Conservation (phyloP, 371 early-diverging fungal genomes). For the Syncephalis fuscata region DNA sequence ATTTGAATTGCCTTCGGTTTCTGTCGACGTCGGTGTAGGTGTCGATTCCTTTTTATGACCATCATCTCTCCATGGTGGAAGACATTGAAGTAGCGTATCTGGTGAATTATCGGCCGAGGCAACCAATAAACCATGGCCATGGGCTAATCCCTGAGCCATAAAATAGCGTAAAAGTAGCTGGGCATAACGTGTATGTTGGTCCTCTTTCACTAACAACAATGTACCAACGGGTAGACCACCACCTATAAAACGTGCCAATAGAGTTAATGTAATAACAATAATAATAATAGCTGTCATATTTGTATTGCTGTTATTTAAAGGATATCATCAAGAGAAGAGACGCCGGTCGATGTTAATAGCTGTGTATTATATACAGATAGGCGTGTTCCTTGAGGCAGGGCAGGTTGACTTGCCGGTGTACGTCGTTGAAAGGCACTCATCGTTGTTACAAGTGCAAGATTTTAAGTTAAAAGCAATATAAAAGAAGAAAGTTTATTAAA, state of each 20-base stretch:
- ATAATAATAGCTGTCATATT: slow-evolving; percentile 2
- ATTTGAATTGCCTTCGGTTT: slow-evolving; percentile 1
- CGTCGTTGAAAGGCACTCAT: slow-evolving; percentile 58
- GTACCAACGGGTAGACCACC: slow-evolving; percentile 80
- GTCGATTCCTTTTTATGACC: slow-evolving; percentile 22
- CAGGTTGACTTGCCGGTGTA: slow-evolving; percentile 37
- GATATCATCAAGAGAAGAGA: slow-evolving; percentile 75
- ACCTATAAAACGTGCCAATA: slow-evolving; percentile 26
- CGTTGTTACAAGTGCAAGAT: too few species aligned
- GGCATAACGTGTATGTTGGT: slow-evolving; percentile 74
- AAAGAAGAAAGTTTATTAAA: too few species aligned
- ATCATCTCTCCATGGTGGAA: slow-evolving; percentile 21
- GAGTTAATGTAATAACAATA: slow-evolving; percentile 2
- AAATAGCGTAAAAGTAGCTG: slow-evolving; percentile 60
- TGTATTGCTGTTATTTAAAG: slow-evolving; percentile 16
- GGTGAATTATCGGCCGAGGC: slow-evolving; percentile 43
- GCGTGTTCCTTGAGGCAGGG: slow-evolving; percentile 55
- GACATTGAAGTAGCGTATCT: slow-evolving; percentile 22
- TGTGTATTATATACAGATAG: slow-evolving; percentile 66
- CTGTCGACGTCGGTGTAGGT: slow-evolving; percentile 7
- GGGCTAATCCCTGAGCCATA: slow-evolving; percentile 68
- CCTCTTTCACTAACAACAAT: slow-evolving; percentile 60
- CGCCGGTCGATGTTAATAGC: slow-evolving; percentile 70
- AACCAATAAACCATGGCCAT: slow-evolving; percentile 53
- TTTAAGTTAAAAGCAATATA: too few species aligned